These are phyloP conservation scores for Cylindrodendrum hubeiense DNA, from an alignment of 2,329 filamentous ascomycete species.

Conservation along the genomic window DNA sequence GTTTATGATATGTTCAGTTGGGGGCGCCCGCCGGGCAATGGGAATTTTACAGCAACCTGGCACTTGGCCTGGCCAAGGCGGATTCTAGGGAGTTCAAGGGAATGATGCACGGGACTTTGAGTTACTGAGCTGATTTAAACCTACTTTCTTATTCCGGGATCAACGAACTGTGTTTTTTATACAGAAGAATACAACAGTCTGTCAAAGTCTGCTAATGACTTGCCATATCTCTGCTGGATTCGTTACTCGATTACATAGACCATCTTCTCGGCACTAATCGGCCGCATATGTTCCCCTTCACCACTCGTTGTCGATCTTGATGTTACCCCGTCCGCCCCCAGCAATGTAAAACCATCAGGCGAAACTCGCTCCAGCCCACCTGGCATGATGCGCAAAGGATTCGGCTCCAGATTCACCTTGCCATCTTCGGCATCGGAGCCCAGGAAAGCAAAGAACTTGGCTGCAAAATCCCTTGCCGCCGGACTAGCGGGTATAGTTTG, in stretches of 20 bases:
- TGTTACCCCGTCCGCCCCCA: constrained; percentile 41
- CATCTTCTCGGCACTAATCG: constrained; percentile 56
- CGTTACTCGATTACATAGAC: constrained; percentile 39
- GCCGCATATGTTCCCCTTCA: constrained; percentile 51
- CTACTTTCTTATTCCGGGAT: no score
- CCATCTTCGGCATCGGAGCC: constrained; percentile 15
- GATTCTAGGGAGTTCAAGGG: no score
- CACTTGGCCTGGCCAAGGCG: no score
- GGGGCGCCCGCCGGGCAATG: no score
- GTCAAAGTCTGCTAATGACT: no score
- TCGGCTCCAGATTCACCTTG: constrained; percentile 39
- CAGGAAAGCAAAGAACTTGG: constrained; percentile 52
- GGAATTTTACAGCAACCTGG: no score
- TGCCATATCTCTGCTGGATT: no score
- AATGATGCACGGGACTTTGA: no score
- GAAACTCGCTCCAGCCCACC: constrained; percentile 45
- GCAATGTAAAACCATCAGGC: constrained; percentile 44
- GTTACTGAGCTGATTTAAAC: no score
- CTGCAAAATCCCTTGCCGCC: constrained; percentile 47
- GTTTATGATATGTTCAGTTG: no score
- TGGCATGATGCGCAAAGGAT: constrained; percentile 48
- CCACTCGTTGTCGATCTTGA: constrained; percentile 27
- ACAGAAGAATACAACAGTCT: no score
- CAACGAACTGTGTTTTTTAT: no score
- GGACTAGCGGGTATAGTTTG: constrained; percentile 29